These are phyloP conservation scores for Canariomyces notabilis DNA, from an alignment of 2,329 filamentous ascomycete genomes.

Conservation along the genomic window DNA sequence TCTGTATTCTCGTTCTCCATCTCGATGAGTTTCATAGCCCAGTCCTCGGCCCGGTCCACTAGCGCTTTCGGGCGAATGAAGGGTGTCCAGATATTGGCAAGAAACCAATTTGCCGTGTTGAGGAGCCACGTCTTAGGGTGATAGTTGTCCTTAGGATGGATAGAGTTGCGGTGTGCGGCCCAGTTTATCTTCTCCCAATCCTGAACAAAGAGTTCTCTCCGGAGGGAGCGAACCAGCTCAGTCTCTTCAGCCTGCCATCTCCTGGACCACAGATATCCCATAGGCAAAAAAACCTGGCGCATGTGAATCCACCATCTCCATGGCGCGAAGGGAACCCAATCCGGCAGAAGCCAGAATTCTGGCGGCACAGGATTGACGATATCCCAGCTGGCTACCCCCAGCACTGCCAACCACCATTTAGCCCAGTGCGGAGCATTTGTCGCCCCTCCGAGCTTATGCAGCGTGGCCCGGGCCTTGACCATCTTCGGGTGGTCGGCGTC, in stretches of 20 bases:
- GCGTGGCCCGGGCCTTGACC: slow-evolving; percentile 73
- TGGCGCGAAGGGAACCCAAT: slow-evolving; percentile 84
- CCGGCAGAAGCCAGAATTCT: slow-evolving; percentile 87
- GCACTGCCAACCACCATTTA: slow-evolving; percentile 89
- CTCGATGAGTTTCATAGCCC: slow-evolving; percentile 75
- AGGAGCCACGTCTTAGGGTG: slow-evolving; percentile 86
- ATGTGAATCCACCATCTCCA: slow-evolving; percentile 99
- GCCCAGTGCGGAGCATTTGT: slow-evolving; percentile 84
- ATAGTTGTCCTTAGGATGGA: slow-evolving; percentile 77
- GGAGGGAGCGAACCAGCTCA: slow-evolving; percentile 64
- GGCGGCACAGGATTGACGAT: slow-evolving; percentile 91
- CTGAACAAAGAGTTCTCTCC: slow-evolving; percentile 77
- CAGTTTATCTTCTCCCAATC: slow-evolving; percentile 76
- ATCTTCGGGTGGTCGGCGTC: slow-evolving; percentile 78
- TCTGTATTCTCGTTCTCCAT: slow-evolving; percentile 94
- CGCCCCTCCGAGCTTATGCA: slow-evolving; percentile 84
- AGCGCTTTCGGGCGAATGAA: slow-evolving; percentile 65
- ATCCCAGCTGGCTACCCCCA: slow-evolving; percentile 83
- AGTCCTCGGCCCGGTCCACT: slow-evolving; percentile 68
- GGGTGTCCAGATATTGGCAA: slow-evolving; percentile 76
- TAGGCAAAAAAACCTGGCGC: slow-evolving; percentile 89
- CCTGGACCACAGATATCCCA: slow-evolving; percentile 86
- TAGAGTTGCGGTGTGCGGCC: slow-evolving; percentile 72
- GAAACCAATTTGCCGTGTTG: slow-evolving; percentile 69
- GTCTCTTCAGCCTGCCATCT: slow-evolving; percentile 73